Base-by-base conservation (phyloP, 202 grass and related monocot species). In the Cymbopogon flexuosus region DNA sequence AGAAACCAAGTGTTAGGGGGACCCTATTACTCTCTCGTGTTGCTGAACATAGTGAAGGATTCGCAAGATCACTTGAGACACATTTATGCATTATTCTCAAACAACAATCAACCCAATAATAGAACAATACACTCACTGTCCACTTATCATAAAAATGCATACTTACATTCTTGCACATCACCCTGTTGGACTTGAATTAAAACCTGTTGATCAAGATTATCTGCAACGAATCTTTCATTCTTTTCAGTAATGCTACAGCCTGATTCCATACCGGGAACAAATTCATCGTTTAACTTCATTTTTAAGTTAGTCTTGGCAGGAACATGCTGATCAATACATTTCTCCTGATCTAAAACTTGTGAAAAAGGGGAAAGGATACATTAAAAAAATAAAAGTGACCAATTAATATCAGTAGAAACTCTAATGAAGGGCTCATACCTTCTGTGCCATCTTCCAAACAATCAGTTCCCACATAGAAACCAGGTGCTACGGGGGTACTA, bases 31-130 rank as follows among this genome's bases (percentile, higher is more conserved):
- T 59, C 21, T 84, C 24, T 46, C 23, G 33, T 36, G 54, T 27
- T 30, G 43, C 14, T 64, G 76, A 75, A 84, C n/a, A 65, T 45
- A 18, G 23, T 62, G 27, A 27, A 45, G 24, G 58, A 43, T 70
- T 81, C 62, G 64, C 43, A 11, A 57, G 29, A 27, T 39, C 64
- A 46, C 64, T 76, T 84, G 87, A 36, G 11, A 80, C 54, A 84
- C 2, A 79, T 82, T 76, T 76, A 88, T 57, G 35, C 0, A 65
- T 81, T 36, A 66, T 34, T 33, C 51, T 64, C 63, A 88, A 64
- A 76, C 5, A 81, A 77, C 22, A 70, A n/a, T 45, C 54, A 75
- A 21, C 22, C 41, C 4, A 2, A 8, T 39, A 22, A 14, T 45
- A 52, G 12, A 88, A 75, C 76, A 5, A 52, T 3, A 21, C 15